These are phyloP conservation scores for Cyclostephanos invisitatus DNA, from an alignment of 108 stramenopile genomes.

Conservation along the genomic window DNA sequence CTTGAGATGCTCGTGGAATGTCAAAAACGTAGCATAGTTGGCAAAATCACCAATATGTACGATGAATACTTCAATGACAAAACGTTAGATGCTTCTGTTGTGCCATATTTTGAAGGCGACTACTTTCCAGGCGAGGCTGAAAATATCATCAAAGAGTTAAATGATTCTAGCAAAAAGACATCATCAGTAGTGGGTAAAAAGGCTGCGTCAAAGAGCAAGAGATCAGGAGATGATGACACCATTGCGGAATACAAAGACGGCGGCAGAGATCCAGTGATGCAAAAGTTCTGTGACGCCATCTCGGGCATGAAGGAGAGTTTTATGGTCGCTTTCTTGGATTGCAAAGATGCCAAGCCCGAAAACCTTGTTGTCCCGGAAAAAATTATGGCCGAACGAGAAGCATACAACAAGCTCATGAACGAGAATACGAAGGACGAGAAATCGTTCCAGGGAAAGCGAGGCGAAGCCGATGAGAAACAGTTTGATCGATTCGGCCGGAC, in stretches of 20 bases:
- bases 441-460: conserved; percentile 44
- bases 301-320: conserved; percentile 97
- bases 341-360: conserved; percentile 76
- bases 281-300: conserved; percentile 92
- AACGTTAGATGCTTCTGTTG: conserved; percentile 74
- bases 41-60: conserved; percentile 92
- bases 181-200: conserved; percentile 68
- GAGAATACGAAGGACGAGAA: conserved; percentile 8
- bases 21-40: conserved; percentile 86
- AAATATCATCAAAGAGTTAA: conserved; percentile 91
- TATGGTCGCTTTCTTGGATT: conserved; percentile 94
- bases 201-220: conserved; percentile 59
- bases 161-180: conserved; percentile 66
- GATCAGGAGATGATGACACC: conserved; percentile 52
- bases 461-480: conserved; percentile 53
- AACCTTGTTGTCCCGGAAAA: conserved; percentile 76
- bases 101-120: conserved; percentile 98
- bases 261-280: conserved; percentile 91
- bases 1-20: conserved; percentile 92
- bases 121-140: conserved; percentile 99
- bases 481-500: conserved; percentile 55
- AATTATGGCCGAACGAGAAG: conserved; percentile 59
- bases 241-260: conserved; percentile 50
- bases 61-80: conserved; percentile 91
- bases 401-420: conserved; percentile 20